Evolutionary conservation across 2,329 filamentous ascomycete species (phyloP).

Genomic region (Chalaropsis thielavioides): DNA sequence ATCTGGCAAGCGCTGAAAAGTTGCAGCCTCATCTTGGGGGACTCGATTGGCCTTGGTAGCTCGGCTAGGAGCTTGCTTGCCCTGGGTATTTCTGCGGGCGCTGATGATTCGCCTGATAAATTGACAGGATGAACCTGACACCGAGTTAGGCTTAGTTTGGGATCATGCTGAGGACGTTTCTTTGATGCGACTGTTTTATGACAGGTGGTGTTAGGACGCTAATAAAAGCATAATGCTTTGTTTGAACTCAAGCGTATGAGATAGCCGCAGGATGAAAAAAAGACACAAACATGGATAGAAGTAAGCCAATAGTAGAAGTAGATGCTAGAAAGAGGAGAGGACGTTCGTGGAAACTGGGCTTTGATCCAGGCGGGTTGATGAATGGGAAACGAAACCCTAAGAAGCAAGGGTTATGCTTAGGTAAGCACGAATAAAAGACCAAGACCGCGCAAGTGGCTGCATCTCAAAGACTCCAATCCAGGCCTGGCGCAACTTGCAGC

Average conservation of each 20-base stretch:
- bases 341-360: not conserved
- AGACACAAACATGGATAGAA: too few relatives aligned
- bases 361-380: not conserved
- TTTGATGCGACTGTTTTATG: not conserved
- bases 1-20: not conserved
- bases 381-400: not conserved
- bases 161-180: not conserved
- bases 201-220: not conserved
- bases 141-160: not conserved
- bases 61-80: not conserved
- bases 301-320: too few relatives aligned
- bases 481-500: not conserved
- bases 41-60: not conserved
- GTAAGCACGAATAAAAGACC: not conserved
- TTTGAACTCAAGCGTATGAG: not conserved
- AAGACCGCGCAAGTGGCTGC: not conserved
- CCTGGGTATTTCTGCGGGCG: not conserved
- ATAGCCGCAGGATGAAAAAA: too few relatives aligned
- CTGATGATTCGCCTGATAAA: not conserved
- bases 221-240: not conserved
- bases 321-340: too few relatives aligned
- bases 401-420: not conserved
- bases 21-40: not conserved
- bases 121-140: not conserved
- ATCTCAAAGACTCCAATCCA: too few relatives aligned